Evolutionary conservation across 257 asterid species (phyloP), one percentile per base, ranked within the genome.

Genomic region (Salvia miltiorrhiza): DNA sequence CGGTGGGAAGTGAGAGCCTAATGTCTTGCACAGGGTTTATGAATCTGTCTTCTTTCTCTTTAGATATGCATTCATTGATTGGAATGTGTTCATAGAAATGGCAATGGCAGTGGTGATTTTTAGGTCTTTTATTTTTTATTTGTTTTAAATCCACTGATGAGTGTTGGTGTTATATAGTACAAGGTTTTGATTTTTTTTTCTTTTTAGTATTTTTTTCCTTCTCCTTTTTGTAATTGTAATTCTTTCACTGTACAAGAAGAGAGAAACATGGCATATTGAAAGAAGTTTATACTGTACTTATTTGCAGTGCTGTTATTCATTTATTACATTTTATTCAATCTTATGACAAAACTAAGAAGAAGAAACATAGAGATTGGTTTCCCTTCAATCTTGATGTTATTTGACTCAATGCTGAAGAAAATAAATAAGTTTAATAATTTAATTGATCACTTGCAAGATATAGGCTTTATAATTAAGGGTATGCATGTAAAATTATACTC

Each of bases 1-100:
- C 6, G 52, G 80, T 71, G 85, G 86, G 65, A 86, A 84, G 82
- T 87, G 85, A 84, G 74, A 71, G 71, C 50, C 2, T 43, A 45
- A 32, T 63, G 39, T 59, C 70, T 41, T 39, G 32, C 57, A 50
- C 14, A 19, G 6, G 57, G 16, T 39, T 73, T 35, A 65, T 63
- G 67, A 57, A 72, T 53, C 32, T 69, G 4, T 41, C 54, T 53
- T 61, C 4, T 52, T 30, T 55, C 41, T 59, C 40, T 52, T 33
- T 71, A 81, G 81, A 21, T 72, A 72, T 79, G 63, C 44, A 65
- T 57, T 70, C 72, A 44, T 70, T 68, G 69, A 64, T 76, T 54
- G 69, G 65, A 16, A 45, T 44, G 21, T 47, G 70, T 47, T 49
- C 65, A 44, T 69, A 62, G 55, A 59, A 70, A 52, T 75, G 69